Evolutionary conservation across 2,329 filamentous ascomycete species (phyloP).

Genomic region (Blumeriella jaapii): DNA sequence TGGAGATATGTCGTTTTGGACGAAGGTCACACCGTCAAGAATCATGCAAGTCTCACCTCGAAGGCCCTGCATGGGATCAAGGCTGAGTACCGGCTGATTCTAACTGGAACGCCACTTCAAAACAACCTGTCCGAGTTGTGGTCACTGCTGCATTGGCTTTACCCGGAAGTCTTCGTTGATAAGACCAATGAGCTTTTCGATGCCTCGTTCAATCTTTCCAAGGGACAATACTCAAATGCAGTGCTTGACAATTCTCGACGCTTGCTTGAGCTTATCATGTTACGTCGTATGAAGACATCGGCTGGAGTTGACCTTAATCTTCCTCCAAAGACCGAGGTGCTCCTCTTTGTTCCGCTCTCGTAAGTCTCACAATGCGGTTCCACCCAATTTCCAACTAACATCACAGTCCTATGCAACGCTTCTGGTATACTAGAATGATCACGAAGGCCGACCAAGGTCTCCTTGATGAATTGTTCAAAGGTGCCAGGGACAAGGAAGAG

Average conservation of each 20-base stretch:
- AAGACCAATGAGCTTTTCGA: conserved; percentile 40
- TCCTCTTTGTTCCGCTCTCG: conserved; percentile 45
- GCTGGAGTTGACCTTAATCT: conserved; percentile 41
- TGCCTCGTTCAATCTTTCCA: conserved; percentile 43
- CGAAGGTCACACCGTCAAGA: conserved; percentile 39
- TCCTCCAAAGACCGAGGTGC: conserved; percentile 44
- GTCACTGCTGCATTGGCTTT: conserved; percentile 45
- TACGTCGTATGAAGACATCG: conserved; percentile 45
- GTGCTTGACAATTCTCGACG: conserved; percentile 41
- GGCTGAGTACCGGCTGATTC: conserved; percentile 28
- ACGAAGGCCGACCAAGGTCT: conserved; percentile 40
- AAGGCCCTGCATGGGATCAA: conserved; percentile 26
- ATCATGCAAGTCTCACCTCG: conserved; percentile 29
- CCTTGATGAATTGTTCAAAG: conserved; percentile 40
- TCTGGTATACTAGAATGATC: conserved; percentile 45
- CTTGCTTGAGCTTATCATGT: conserved; percentile 46
- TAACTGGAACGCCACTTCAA: conserved; percentile 41
- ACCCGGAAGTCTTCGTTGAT: conserved; percentile 43
- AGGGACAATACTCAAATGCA: conserved; percentile 39
- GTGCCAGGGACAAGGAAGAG: conserved; percentile 33
- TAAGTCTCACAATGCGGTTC: neutral
- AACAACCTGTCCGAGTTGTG: conserved; percentile 47
- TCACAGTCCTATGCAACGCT: conserved; percentile 37
- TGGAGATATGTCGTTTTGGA: conserved; percentile 43
- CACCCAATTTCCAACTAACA: neutral